Evolutionary conservation across 2,329 filamentous ascomycete species (phyloP).

Genomic region (Pleomassaria siparia): DNA sequence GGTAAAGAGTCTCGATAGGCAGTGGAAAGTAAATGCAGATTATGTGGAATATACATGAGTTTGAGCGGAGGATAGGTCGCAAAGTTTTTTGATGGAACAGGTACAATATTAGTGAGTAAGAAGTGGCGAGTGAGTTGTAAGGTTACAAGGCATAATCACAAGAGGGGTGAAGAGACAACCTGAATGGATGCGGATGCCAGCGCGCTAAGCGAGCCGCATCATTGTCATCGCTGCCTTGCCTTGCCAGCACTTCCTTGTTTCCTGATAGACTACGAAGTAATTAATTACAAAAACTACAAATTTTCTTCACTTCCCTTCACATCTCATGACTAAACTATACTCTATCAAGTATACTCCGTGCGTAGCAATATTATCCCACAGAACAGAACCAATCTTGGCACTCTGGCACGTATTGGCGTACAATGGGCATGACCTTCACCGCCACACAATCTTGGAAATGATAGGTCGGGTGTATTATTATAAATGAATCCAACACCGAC

Average conservation of each 20-base stretch:
- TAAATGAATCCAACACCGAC: background rate
- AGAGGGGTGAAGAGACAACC: background rate
- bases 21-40: constrained; percentile 25
- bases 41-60: constrained; percentile 40
- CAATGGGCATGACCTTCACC: too few species aligned
- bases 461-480: background rate
- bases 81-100: background rate
- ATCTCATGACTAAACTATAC: too few species aligned
- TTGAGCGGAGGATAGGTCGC: constrained; percentile 21
- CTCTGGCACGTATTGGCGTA: too few species aligned
- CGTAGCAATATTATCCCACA: too few species aligned
- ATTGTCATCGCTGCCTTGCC: constrained; percentile 3
- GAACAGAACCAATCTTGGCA: too few species aligned
- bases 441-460: background rate
- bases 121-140: background rate
- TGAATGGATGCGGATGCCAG: background rate
- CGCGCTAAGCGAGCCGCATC: constrained; percentile 1
- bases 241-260: background rate
- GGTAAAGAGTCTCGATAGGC: constrained; percentile 34
- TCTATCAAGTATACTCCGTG: too few species aligned
- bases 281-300: background rate
- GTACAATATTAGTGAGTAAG: constrained; percentile 4
- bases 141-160: too few species aligned
- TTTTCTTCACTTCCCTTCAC: too few species aligned
- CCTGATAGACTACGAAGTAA: background rate